A percentile compares a stretch with the other conserved stretches of the same genome.
Conservation (phyloP, 345 rosid genomes). For the Lagerstroemia speciosa region DNA sequence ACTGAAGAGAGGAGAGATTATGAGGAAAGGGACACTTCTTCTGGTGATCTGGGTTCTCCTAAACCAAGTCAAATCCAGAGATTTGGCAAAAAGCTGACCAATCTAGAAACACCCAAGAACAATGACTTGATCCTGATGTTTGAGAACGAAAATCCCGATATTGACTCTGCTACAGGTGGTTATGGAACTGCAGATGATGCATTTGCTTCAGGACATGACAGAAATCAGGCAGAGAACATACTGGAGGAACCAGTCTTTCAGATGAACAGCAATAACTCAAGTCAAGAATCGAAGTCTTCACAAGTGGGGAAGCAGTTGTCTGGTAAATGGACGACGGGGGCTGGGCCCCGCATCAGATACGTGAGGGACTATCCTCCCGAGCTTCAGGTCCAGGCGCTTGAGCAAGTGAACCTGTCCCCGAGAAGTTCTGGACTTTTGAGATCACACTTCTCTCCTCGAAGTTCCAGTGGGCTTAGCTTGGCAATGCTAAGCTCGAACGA, state of each 20-base stretch:
- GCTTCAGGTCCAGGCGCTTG: conserved; percentile 37
- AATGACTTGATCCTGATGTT: conserved; percentile 19
- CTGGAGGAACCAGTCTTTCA: not conserved
- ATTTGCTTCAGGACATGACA: not conserved
- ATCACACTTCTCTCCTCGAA: conserved; percentile 24
- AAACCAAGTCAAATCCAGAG: conserved; percentile 12
- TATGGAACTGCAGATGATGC: conserved; percentile 21
- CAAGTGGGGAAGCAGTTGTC: conserved; percentile 40
- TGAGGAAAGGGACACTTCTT: conserved; percentile 21
- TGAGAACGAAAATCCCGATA: conserved; percentile 17
- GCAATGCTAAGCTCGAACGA: not conserved
- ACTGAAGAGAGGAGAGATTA: conserved; percentile 21
- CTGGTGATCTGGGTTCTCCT: conserved; percentile 10
- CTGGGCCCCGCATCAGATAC: conserved; percentile 40
- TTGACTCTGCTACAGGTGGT: conserved; percentile 15
- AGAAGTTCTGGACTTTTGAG: conserved; percentile 20
- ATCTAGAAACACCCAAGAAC: conserved; percentile 39
- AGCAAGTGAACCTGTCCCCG: conserved; percentile 40
- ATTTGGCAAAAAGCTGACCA: conserved; percentile 25
- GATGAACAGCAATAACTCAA: not conserved
- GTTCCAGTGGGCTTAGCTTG: not conserved
- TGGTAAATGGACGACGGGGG: conserved; percentile 43
- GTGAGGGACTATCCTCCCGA: conserved; percentile 38
- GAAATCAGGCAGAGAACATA: conserved; percentile 15
- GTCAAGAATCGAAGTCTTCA: conserved; percentile 23